Evolutionary conservation across 257 asterid genomes (phyloP), one percentile per base, ranked within the genome.

Genomic region (Penstemon barbatus): DNA sequence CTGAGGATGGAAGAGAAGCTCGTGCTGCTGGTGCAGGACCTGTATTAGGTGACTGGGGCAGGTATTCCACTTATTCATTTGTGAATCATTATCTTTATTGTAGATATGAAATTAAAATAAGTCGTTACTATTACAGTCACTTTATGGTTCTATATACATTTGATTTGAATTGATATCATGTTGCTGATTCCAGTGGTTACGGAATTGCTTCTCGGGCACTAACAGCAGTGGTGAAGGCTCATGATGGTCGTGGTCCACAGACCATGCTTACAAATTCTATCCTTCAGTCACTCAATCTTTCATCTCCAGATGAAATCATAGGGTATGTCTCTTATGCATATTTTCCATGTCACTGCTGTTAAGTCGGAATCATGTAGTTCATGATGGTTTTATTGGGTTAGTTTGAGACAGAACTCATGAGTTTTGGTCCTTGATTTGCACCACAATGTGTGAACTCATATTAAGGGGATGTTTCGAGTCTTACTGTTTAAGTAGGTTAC

Each of bases 21-120:
- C 95, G 96, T 60, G 90, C 99, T 5, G 97, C 99, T 65, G 99
- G 99, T 65, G 99, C 96, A 25, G 98, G 97, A 61, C 97, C 98
- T 44, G 85, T 93, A 53, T 83, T 93, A 73, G 98, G 98, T 74
- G 98, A 93, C 77, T 90, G 97, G 98, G 98, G 98, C 77, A 93
- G 98, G 98, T 93, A 72, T 25, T 25, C 33, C n/a, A 67, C 60
- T 36, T 74, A 7, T 54, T 46, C 18, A 19, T 63, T 69, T 65
- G 25, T 62, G 56, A 51, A 13, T 11, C 9, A 61, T 49, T 36
- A n/a, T 10, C 38, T 43, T n/a, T 42, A 13, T 13, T 62, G 40
- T 40, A 53, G 33, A 49, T 46, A 58, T 11, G 56, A 46, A 25
- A 25, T 25, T 2, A 25, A 25, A 25, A 25, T 25, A 25, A 25